phyloP scores from a whole-genome alignment of 352 stramenopile genomes.

The Pythium guiyangense region DNA sequence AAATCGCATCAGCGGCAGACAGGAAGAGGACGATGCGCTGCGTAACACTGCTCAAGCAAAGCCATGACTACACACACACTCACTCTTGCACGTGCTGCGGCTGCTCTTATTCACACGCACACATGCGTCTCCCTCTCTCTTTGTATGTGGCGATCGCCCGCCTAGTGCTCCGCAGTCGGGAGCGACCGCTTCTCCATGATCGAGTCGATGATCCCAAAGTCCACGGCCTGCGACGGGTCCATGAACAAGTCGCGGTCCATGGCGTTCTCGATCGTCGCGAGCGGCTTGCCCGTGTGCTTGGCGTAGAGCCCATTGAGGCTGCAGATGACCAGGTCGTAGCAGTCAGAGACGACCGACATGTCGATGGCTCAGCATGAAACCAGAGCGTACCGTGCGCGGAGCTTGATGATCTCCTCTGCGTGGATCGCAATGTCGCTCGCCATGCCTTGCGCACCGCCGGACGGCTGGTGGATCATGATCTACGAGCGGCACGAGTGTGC shows the following conservation, averaged over 20 bases:
- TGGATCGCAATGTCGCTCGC: slow-evolving; percentile 98
- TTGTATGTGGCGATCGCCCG: neutral
- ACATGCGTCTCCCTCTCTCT: too few relatives aligned
- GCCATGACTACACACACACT: neutral
- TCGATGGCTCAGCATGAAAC: slow-evolving; percentile 3
- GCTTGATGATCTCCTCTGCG: slow-evolving; percentile 97
- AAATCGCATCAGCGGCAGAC: too few relatives aligned
- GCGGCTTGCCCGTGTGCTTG: slow-evolving; percentile 63
- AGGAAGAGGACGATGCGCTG: neutral
- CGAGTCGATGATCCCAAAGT: slow-evolving; percentile 83
- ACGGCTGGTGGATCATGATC: slow-evolving; percentile 98
- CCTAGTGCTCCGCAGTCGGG: slow-evolving; percentile 8
- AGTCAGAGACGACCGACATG: neutral
- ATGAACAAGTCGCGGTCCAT: slow-evolving; percentile 89
- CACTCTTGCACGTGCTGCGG: neutral
- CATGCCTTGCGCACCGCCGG: slow-evolving; percentile 95
- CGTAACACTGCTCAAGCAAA: neutral
- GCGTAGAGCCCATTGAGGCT: slow-evolving; percentile 78
- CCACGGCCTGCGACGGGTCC: slow-evolving; percentile 62
- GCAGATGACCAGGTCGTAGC: neutral
- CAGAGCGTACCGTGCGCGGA: slow-evolving; percentile 61
- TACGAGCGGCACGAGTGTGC: slow-evolving; percentile 14
- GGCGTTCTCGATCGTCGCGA: slow-evolving; percentile 79
- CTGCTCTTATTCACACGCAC: neutral
- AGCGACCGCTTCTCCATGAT: slow-evolving; percentile 65